Percentiles rank a stretch among this genome's conserved stretches.
Conservation (phyloP, 148 eudicot species). For the Oxyria digyna region DNA sequence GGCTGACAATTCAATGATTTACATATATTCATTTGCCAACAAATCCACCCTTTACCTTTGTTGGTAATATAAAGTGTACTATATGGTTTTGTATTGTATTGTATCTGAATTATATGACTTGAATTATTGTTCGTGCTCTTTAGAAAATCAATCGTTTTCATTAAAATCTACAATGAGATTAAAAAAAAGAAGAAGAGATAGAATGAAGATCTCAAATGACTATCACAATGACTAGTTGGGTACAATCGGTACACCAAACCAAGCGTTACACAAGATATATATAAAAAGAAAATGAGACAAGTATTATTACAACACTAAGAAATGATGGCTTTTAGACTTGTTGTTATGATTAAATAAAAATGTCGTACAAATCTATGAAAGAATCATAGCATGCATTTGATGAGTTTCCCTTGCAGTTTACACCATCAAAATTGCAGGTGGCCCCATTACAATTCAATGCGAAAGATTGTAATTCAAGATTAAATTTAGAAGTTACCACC, state of each 20-base stretch:
- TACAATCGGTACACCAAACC: not conserved
- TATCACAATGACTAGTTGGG: no score
- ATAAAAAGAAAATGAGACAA: not conserved
- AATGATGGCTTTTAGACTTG: conserved; percentile 1
- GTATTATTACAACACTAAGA: not conserved
- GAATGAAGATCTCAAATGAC: no score
- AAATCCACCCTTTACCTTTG: not conserved
- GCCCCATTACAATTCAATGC: not conserved
- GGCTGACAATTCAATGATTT: no score
- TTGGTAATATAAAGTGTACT: no score
- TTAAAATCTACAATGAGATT: no score
- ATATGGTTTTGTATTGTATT: no score
- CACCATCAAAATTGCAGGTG: conserved; percentile 5
- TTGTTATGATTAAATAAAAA: not conserved
- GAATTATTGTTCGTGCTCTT: no score
- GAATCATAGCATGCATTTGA: not conserved
- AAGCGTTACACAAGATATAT: not conserved
- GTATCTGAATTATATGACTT: no score
- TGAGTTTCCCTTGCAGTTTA: conserved; percentile 2
- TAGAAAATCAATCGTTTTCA: no score
- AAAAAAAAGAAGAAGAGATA: no score
- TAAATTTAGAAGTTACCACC: not conserved
- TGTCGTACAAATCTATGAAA: not conserved
- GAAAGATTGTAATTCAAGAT: not conserved
- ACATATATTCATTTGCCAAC: no score